Conservation (phyloP, 192 early-diverging fungal genomes). For the Gigaspora rosea region DNA sequence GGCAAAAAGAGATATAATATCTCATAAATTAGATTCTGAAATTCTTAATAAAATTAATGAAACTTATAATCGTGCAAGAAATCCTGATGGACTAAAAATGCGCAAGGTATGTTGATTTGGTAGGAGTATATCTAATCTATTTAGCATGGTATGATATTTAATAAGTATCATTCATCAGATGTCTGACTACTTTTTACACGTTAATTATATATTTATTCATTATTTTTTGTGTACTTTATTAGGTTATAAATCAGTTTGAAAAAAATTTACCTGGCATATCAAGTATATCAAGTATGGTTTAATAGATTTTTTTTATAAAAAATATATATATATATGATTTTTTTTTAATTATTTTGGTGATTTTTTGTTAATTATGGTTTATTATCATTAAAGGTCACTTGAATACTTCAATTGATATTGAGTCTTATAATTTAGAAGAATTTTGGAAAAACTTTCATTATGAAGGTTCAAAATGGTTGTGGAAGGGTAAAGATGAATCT, state of each 20-base stretch:
- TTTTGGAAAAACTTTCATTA: slow-evolving; percentile 40
- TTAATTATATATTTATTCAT: too few relatives aligned
- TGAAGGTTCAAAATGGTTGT: slow-evolving; percentile 39
- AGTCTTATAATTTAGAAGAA: slow-evolving; percentile 37
- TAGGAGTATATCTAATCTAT: background rate
- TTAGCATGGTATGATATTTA: background rate
- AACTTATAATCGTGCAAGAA: slow-evolving; percentile 35
- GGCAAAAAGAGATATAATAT: slow-evolving; percentile 7
- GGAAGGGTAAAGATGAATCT: slow-evolving; percentile 33
- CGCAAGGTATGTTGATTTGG: slow-evolving; percentile 31
- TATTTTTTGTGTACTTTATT: too few relatives aligned
- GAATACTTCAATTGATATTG: slow-evolving; percentile 4
- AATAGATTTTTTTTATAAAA: background rate
- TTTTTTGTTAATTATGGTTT: background rate
- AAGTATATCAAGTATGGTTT: too few relatives aligned
- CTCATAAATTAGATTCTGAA: background rate
- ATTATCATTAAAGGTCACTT: background rate
- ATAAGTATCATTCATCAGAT: background rate
- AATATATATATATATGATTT: background rate
- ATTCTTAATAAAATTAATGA: slow-evolving; percentile 32
- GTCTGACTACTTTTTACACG: background rate
- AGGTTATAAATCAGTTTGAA: too few relatives aligned
- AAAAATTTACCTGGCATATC: too few relatives aligned
- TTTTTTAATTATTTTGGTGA: background rate
- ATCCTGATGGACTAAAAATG: slow-evolving; percentile 34